Evolutionary conservation across 352 stramenopile species (phyloP).

Genomic region (Globisporangium acanthophoron): DNA sequence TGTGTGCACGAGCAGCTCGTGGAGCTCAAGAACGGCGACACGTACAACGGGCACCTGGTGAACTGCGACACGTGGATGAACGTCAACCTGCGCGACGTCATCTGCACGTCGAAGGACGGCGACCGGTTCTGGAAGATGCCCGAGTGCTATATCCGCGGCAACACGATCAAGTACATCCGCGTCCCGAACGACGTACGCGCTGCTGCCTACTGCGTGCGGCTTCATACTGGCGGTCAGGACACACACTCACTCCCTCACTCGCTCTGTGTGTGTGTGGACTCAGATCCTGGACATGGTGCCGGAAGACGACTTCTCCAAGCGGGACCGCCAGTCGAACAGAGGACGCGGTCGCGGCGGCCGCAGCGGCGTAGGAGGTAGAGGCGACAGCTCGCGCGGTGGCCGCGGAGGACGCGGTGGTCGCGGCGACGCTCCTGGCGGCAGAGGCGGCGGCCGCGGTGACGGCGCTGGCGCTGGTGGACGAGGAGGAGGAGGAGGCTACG

Average conservation of each 20-base stretch:
- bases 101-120: constrained; percentile 97
- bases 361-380: constrained; percentile 33
- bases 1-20: constrained; percentile 71
- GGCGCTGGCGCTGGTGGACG: constrained; percentile 17
- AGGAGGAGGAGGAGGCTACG: constrained; percentile 28
- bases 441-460: constrained; percentile 15
- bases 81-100: constrained; percentile 98
- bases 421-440: constrained; percentile 18
- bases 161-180: constrained; percentile 98
- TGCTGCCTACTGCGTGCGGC: too few species aligned
- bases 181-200: constrained; percentile 91
- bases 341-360: constrained; percentile 67
- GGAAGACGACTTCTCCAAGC: constrained; percentile 89
- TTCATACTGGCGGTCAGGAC: not conserved
- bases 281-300: constrained; percentile 93
- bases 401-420: constrained; percentile 6
- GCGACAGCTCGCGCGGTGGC: constrained; percentile 10
- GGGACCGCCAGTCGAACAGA: constrained; percentile 67
- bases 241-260: not conserved
- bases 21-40: constrained; percentile 99
- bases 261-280: not conserved
- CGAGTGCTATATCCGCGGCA: constrained; percentile 98
- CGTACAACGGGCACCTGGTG: constrained; percentile 96
- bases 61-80: constrained; percentile 99
- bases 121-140: constrained; percentile 98